These are phyloP conservation scores for Erodium chrysanthum DNA, from an alignment of 441 rosid genomes.

Conservation along the genomic window DNA sequence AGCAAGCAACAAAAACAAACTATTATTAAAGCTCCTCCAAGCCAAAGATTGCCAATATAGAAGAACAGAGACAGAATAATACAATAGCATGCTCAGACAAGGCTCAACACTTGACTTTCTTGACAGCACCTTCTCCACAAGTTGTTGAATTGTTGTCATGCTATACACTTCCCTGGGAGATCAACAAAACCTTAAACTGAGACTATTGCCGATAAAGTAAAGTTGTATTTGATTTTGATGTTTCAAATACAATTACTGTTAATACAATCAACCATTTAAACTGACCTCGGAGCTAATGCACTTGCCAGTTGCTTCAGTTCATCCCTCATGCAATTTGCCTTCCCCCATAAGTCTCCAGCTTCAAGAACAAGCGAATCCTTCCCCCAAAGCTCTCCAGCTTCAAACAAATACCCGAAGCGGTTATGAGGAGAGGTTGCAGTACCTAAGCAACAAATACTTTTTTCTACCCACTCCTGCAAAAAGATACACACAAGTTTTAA, in stretches of 20 bases:
- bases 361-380: too few species aligned
- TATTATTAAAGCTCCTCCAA: too few species aligned
- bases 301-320: conserved; percentile 19
- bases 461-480: conserved; percentile 18
- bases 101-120: conserved; percentile 18
- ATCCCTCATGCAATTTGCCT: conserved; percentile 17
- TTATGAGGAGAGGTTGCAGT: conserved; percentile 11
- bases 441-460: conserved; percentile 2
- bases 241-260: not conserved
- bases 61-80: too few species aligned
- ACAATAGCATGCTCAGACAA: conserved; percentile 14
- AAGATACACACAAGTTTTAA: not conserved
- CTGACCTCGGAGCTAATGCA: conserved; percentile 24
- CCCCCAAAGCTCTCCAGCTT: too few species aligned
- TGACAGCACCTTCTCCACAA: conserved; percentile 16
- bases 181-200: too few species aligned
- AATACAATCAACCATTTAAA: not conserved
- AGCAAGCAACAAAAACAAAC: too few species aligned
- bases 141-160: conserved; percentile 4
- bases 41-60: too few species aligned
- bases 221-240: too few species aligned
- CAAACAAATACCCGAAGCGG: not conserved
- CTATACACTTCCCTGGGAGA: conserved; percentile 10
- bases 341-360: not conserved
- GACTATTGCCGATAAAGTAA: too few species aligned